A percentile compares a stretch with the other conserved stretches of the same genome.
Evolutionary conservation across 2,329 filamentous ascomycete genomes (phyloP).

Genomic region (Sporothrix pallida): DNA sequence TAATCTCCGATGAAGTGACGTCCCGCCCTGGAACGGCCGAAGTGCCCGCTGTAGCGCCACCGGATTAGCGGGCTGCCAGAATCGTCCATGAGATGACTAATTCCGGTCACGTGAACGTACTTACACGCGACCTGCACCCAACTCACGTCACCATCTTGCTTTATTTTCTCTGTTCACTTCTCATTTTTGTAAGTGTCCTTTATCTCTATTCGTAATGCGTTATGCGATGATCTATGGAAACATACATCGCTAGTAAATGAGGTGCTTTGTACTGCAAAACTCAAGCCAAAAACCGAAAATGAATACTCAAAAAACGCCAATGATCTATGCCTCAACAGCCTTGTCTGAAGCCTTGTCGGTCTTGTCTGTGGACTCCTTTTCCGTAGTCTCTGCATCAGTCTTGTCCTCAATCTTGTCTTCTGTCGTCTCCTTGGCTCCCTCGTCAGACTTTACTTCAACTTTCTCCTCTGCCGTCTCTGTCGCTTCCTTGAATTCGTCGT

Average conservation of each 20-base stretch:
- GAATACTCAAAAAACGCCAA: not conserved
- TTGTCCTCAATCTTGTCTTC: not conserved
- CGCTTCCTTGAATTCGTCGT: not conserved
- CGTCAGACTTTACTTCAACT: not conserved
- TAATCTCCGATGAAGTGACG: not conserved
- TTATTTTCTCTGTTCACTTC: not conserved
- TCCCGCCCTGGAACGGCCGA: conserved; percentile 5
- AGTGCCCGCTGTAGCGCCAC: not conserved
- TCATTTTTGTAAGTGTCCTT: not conserved
- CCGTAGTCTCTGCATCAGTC: not conserved
- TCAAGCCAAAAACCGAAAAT: not conserved
- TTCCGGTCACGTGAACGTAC: conserved; percentile 14
- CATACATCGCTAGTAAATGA: not conserved
- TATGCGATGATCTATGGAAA: conserved; percentile 11
- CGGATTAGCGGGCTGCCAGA: conserved; percentile 14
- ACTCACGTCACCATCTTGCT: too few species aligned
- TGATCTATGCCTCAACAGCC: not conserved
- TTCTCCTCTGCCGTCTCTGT: not conserved
- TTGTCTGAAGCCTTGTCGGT: not conserved
- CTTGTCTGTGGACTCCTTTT: not conserved
- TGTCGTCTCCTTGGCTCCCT: not conserved
- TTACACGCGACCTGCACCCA: not conserved
- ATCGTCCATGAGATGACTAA: not conserved
- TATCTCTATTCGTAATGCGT: conserved; percentile 13
- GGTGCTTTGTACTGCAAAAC: not conserved